These are phyloP conservation scores for Gypsophila paniculata DNA, from an alignment of 179 eudicot genomes.

Conservation along the genomic window DNA sequence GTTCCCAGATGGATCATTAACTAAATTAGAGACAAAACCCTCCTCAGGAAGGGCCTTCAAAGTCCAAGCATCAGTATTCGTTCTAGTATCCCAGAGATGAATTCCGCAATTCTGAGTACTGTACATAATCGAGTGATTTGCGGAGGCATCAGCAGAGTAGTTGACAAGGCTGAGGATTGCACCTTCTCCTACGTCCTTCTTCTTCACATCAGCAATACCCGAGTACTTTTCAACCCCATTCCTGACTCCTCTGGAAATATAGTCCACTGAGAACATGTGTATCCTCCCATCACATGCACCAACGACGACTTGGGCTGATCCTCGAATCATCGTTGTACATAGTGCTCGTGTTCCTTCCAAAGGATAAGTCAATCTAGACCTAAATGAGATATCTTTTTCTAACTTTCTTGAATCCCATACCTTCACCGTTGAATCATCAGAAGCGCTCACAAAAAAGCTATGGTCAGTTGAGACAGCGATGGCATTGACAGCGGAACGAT, in stretches of 20 bases:
- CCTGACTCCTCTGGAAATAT: conserved; percentile 83
- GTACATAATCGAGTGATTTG: conserved; percentile 63
- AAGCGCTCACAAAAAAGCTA: conserved; percentile 80
- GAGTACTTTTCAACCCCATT: conserved; percentile 89
- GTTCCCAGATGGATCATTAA: conserved; percentile 82
- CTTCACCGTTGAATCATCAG: conserved; percentile 97
- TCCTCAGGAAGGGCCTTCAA: conserved; percentile 73
- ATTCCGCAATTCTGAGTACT: conserved; percentile 88
- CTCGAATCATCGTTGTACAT: conserved; percentile 67
- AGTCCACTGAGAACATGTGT: conserved; percentile 87
- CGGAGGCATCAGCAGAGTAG: conserved; percentile 54
- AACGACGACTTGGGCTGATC: conserved; percentile 77
- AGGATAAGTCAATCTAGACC: conserved; percentile 88
- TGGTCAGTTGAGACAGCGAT: conserved; percentile 85
- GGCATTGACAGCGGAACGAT: conserved; percentile 90
- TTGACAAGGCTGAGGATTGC: conserved; percentile 72
- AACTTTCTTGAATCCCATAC: conserved; percentile 94
- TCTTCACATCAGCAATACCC: conserved; percentile 81
- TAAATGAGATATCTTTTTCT: conserved; percentile 94
- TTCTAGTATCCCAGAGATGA: conserved; percentile 84
- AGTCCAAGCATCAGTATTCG: conserved; percentile 60
- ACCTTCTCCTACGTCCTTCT: conserved; percentile 72
- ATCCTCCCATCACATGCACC: conserved; percentile 87
- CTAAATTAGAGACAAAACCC: conserved; percentile 76
- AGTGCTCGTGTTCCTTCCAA: conserved; percentile 83